phyloP scores from a whole-genome alignment of 1,284 basidiomycete genomes.

The Ustilago vetiveriae region DNA sequence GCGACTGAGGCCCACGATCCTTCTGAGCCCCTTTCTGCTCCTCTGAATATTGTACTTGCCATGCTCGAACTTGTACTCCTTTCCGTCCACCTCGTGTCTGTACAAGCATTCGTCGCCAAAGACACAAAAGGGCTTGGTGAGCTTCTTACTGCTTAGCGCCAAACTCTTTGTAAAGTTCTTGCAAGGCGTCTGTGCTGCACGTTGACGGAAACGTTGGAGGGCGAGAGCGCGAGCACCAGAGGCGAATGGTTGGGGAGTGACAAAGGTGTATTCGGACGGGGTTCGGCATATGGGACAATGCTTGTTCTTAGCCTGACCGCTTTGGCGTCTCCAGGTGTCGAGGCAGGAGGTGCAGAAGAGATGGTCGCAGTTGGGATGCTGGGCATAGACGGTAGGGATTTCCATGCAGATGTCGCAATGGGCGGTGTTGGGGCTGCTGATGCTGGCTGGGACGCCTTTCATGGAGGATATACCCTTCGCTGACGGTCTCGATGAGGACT shows the following conservation, averaged over 20 bases:
- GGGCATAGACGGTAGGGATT: constrained; percentile 28
- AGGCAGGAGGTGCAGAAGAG: constrained; percentile 42
- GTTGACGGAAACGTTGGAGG: constrained; percentile 18
- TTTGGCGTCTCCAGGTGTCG: constrained; percentile 27
- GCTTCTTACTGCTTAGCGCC: constrained; percentile 5
- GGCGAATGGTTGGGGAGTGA: constrained; percentile 22
- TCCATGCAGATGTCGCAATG: constrained; percentile 49
- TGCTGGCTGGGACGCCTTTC: constrained; percentile 18
- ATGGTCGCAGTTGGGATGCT: constrained; percentile 43
- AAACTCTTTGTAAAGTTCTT: constrained; percentile 37
- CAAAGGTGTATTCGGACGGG: constrained; percentile 26
- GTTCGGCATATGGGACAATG: constrained; percentile 41
- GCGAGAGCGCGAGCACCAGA: constrained; percentile 12
- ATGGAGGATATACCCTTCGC: background rate
- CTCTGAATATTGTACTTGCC: constrained; percentile 5
- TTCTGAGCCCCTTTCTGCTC: constrained; percentile 3
- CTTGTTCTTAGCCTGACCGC: constrained; percentile 20
- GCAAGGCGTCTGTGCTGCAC: constrained; percentile 25
- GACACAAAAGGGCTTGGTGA: constrained; percentile 20
- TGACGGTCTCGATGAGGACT: background rate
- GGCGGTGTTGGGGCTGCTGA: constrained; percentile 10
- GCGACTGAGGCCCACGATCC: constrained; percentile 1
- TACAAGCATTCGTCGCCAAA: constrained; percentile 46
- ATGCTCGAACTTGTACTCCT: constrained; percentile 16
- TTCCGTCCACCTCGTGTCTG: constrained; percentile 29